phyloP scores from a whole-genome alignment of 331 rosid species.

The Pyracantha coccinea region DNA sequence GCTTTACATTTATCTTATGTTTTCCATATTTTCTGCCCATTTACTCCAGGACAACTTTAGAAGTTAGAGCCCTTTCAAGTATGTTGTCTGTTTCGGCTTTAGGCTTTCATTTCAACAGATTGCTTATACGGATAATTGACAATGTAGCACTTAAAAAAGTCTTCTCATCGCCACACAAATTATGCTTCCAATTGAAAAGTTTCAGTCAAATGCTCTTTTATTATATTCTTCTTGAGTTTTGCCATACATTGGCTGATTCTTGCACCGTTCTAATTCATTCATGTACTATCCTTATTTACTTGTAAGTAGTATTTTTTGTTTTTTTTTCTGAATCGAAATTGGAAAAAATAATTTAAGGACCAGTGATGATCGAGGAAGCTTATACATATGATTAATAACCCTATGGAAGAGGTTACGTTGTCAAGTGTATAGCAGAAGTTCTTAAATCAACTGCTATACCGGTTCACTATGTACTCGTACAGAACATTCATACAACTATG shows the following conservation, averaged over 20 bases:
- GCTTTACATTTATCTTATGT: not conserved
- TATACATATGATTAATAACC: not conserved
- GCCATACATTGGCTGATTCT: not conserved
- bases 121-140: no score
- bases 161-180: no score
- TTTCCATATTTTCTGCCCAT: no score
- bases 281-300: not conserved
- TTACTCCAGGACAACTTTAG: no score
- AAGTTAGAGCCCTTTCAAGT: no score
- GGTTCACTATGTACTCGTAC: not conserved
- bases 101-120: no score
- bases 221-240: not conserved
- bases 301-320: not conserved
- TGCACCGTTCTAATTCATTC: not conserved
- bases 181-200: no score
- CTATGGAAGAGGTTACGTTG: not conserved
- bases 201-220: no score
- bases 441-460: not conserved
- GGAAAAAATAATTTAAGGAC: not conserved
- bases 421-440: not conserved
- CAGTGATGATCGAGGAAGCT: not conserved
- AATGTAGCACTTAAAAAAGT: no score
- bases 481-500: not conserved
- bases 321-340: not conserved
- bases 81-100: no score